Evolutionary conservation across 805 yeast species (phyloP), one percentile per base, ranked within the genome.

Genomic region (Cyberlindnera xishuangbannaensis): DNA sequence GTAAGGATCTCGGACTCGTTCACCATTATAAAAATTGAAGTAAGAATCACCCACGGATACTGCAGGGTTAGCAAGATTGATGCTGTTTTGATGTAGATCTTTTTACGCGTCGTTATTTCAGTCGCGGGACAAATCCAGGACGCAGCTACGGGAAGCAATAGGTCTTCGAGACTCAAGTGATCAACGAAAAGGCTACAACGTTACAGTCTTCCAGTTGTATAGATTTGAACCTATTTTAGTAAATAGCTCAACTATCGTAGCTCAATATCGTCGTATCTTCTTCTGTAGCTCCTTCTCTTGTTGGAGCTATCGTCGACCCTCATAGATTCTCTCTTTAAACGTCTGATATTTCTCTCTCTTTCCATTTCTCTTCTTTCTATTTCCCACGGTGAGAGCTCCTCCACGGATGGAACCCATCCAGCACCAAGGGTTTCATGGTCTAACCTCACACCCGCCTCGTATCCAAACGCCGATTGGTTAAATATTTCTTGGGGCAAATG

Each of bases 351-450:
- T 58, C 97, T 73, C 48, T 88, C 96, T 51, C 94, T 78, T 60
- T 92, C 98, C 47, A 87, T 86, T 55, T 92, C 97, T 45, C 97
- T 73, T 61, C 82, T 81, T 54, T 90, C 97, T 37, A 92, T 85
- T 58, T 92, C 98, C 74, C 88, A 86, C 34, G 84, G 88, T 2
- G 92, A 78, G 39, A 92, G 68, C 11, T 76, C 74, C 58, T 90
- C 97, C 6, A 90, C 81, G 27, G 76, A 70, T 18, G 98, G 98
- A 34, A 80, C 78, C 94, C 96, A 92, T 11, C 63, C 67, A 23
- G 78, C 83, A 20, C 95, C 95, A 17, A 84, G 69, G 31, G 76
- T 76, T 51, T 82, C 92, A 19, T 74, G 70, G 51, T 81, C 96
- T 51, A 69, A 70, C 53, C 88, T 75, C 62, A 73, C 60, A 28